phyloP scores from a whole-genome alignment of 768 basidiomycete genomes.

The Fibroporia radiculosa region DNA sequence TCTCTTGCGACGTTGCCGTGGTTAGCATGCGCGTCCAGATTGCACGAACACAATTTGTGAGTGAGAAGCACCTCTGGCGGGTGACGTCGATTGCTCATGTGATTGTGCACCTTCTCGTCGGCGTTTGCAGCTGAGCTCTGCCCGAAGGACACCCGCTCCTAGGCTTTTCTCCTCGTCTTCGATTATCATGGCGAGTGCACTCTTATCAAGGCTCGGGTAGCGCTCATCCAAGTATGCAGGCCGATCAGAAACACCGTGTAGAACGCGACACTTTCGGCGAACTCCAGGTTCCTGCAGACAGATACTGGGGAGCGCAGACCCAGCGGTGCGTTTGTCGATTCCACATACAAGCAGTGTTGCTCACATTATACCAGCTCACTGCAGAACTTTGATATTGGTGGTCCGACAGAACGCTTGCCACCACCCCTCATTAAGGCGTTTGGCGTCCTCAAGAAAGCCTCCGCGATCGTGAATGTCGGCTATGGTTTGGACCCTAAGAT shows the following conservation, averaged over 20 bases:
- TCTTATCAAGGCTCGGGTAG: not conserved
- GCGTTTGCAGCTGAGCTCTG: slow-evolving; percentile 8
- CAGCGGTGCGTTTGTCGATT: slow-evolving; percentile 60
- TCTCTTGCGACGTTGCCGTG: not conserved
- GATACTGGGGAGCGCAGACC: slow-evolving; percentile 98
- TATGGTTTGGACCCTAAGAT: slow-evolving; percentile 90
- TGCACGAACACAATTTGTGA: slow-evolving; percentile 18
- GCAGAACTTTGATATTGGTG: slow-evolving; percentile 98
- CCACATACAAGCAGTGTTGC: not conserved
- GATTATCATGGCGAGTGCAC: slow-evolving; percentile 27
- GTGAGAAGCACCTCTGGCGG: slow-evolving; percentile 3
- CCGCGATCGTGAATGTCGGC: slow-evolving; percentile 77
- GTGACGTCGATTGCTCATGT: slow-evolving; percentile 21
- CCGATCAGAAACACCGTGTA: slow-evolving; percentile 52
- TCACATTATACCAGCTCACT: slow-evolving; percentile 50
- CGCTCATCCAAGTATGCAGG: slow-evolving; percentile 18
- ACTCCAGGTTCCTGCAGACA: slow-evolving; percentile 77
- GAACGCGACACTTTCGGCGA: slow-evolving; percentile 97
- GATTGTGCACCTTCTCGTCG: slow-evolving; percentile 16
- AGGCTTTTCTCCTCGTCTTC: slow-evolving; percentile 26
- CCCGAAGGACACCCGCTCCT: slow-evolving; percentile 7
- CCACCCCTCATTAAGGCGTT: slow-evolving; percentile 97
- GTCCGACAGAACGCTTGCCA: slow-evolving; percentile 87
- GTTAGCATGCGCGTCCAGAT: slow-evolving; percentile 15
- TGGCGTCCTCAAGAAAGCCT: slow-evolving; percentile 95